Conservation (phyloP, 1,284 basidiomycete genomes). For the Malassezia yamatoensis region DNA sequence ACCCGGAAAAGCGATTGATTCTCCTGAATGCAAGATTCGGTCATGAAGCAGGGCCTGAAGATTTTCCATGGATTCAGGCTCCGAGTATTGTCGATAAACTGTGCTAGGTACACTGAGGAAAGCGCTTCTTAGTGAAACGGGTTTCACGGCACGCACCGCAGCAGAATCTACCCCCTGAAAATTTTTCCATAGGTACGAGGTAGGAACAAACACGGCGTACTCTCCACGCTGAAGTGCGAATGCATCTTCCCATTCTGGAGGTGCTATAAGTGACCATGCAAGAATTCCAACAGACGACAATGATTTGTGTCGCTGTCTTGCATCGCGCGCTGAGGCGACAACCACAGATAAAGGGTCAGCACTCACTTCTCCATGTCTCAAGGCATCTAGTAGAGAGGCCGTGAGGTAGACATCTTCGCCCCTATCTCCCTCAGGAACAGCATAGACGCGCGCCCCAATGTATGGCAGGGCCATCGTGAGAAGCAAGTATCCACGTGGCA, state of each 20-base stretch:
- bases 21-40: constrained; percentile 25
- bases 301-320: background rate
- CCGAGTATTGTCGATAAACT: constrained; percentile 20
- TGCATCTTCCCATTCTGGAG: constrained; percentile 9
- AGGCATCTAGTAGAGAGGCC: constrained; percentile 6
- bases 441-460: constrained; percentile 6
- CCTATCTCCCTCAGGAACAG: background rate
- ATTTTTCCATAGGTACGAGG: background rate
- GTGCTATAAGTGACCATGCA: constrained; percentile 7
- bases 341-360: constrained; percentile 5
- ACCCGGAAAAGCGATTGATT: constrained; percentile 14
- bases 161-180: background rate
- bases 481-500: constrained; percentile 1
- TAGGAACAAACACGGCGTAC: constrained; percentile 3
- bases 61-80: constrained; percentile 12
- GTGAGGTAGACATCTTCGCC: constrained; percentile 13
- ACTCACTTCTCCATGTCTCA: background rate
- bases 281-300: constrained; percentile 5
- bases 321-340: background rate
- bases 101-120: constrained; percentile 25
- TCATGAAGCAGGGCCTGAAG: constrained; percentile 20
- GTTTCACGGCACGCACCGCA: constrained; percentile 8
- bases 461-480: constrained; percentile 4
- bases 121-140: constrained; percentile 22
- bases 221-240: background rate